Evolutionary conservation across 352 stramenopile genomes (phyloP).

Genomic region (Pythium monospermum): DNA sequence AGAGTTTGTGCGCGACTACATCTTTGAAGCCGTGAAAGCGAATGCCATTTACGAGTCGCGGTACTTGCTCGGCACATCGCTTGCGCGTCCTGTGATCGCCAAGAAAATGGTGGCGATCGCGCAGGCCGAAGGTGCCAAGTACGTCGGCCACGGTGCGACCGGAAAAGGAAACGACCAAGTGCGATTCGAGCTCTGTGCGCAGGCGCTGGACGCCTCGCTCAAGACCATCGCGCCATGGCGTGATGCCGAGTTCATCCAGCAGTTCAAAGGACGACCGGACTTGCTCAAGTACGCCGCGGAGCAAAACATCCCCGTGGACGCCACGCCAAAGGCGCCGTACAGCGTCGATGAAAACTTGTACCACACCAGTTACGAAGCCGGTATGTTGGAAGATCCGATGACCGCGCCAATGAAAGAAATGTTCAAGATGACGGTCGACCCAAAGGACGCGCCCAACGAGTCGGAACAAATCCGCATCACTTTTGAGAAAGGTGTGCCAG

Average conservation of each 20-base stretch:
- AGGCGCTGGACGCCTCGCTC: slow-evolving; percentile 94
- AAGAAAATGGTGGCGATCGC: slow-evolving; percentile 96
- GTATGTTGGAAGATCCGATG: slow-evolving; percentile 94
- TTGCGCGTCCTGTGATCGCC: slow-evolving; percentile 97
- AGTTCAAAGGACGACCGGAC: slow-evolving; percentile 97
- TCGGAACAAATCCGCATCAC: slow-evolving; percentile 91
- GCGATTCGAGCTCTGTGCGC: slow-evolving; percentile 97
- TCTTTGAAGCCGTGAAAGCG: slow-evolving; percentile 92
- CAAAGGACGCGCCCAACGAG: slow-evolving; percentile 91
- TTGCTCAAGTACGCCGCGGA: slow-evolving; percentile 96
- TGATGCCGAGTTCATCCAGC: slow-evolving; percentile 97
- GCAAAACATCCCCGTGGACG: slow-evolving; percentile 96
- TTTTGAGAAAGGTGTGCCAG: slow-evolving; percentile 94
- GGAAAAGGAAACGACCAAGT: slow-evolving; percentile 99
- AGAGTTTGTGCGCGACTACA: slow-evolving; percentile 95
- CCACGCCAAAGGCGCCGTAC: slow-evolving; percentile 97
- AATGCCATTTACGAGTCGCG: slow-evolving; percentile 98
- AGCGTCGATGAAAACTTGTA: slow-evolving; percentile 99
- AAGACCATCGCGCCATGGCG: slow-evolving; percentile 97
- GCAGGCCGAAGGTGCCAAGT: slow-evolving; percentile 86
- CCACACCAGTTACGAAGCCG: slow-evolving; percentile 98
- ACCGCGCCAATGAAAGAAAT: slow-evolving; percentile 91
- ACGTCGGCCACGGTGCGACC: slow-evolving; percentile 96
- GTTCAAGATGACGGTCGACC: slow-evolving; percentile 98
- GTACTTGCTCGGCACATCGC: slow-evolving; percentile 97